Conservation (phyloP, 1,284 basidiomycete species). For the Trichosporon sp. region DNA sequence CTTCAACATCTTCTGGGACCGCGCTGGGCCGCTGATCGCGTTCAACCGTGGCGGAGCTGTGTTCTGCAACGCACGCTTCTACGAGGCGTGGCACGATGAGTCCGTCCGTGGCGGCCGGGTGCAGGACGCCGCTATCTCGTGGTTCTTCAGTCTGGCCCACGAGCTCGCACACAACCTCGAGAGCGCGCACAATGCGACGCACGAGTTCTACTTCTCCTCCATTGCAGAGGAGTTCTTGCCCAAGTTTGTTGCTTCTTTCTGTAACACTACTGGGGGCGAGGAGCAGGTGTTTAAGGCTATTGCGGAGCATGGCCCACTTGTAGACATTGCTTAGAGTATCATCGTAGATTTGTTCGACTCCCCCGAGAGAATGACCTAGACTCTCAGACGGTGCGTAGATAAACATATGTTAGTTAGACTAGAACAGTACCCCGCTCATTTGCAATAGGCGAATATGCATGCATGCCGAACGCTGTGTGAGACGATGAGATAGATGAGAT, state of each 20-base stretch:
- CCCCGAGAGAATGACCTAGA: no score
- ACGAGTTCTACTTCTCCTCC: conserved; percentile 89
- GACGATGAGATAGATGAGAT: background rate
- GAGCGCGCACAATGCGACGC: conserved; percentile 52
- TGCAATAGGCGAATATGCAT: background rate
- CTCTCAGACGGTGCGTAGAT: no score
- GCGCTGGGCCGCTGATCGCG: conserved; percentile 74
- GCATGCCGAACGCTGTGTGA: background rate
- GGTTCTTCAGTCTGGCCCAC: conserved; percentile 88
- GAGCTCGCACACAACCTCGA: conserved; percentile 44
- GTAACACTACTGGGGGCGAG: background rate
- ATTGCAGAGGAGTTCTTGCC: conserved; percentile 66
- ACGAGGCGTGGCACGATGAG: conserved; percentile 66
- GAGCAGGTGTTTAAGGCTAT: background rate
- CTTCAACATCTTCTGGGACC: conserved; percentile 82
- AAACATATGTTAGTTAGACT: background rate
- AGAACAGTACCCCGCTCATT: background rate
- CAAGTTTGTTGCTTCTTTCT: conserved; percentile 17
- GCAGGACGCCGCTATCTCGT: conserved; percentile 63
- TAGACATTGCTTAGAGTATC: background rate
- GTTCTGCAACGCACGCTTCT: conserved; percentile 85
- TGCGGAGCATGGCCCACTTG: background rate
- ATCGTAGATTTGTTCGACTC: no score
- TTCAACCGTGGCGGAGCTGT: conserved; percentile 88
- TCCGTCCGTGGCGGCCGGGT: background rate